phyloP scores from a whole-genome alignment of 306 rosid species.

The Castanea sativa region DNA sequence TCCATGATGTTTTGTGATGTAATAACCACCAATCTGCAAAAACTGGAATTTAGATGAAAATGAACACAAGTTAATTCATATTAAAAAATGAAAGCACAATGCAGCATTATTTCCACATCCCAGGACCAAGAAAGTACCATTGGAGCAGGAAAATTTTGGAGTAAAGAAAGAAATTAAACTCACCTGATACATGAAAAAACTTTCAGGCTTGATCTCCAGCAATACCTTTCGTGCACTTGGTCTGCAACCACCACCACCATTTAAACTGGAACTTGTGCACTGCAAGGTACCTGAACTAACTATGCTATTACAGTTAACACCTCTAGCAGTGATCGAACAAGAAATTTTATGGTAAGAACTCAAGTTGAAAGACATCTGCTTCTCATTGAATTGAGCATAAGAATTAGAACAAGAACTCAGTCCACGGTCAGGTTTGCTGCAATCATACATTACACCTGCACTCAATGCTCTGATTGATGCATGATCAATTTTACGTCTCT shows the following conservation, averaged over 20 bases:
- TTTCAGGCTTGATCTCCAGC: conserved; percentile 69
- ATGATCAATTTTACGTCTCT: conserved; percentile 50
- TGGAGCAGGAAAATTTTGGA: neutral
- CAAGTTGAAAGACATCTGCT: conserved; percentile 28
- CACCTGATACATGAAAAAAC: conserved; percentile 64
- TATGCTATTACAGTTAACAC: conserved; percentile 27
- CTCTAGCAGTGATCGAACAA: conserved; percentile 53
- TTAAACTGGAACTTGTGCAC: conserved; percentile 25
- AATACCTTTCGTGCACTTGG: conserved; percentile 50
- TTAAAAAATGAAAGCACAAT: conserved; percentile 5
- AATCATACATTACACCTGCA: conserved; percentile 30
- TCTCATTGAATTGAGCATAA: conserved; percentile 29
- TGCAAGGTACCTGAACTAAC: conserved; percentile 47
- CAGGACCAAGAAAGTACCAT: neutral
- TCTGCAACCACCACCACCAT: conserved; percentile 31
- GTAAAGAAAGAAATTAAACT: conserved; percentile 7
- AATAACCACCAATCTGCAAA: conserved; percentile 79
- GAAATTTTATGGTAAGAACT: conserved; percentile 39
- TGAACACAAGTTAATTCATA: conserved; percentile 20
- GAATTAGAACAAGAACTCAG: conserved; percentile 41
- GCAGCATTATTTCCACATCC: conserved; percentile 7
- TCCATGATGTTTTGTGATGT: conserved; percentile 47
- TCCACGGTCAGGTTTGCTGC: conserved; percentile 31
- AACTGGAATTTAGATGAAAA: conserved; percentile 49
- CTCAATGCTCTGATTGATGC: conserved; percentile 22